Evolutionary conservation across 164 flowering plant genomes (phyloP), one percentile per base, ranked within the genome.

Genomic region (Aristolochia fimbriata): DNA sequence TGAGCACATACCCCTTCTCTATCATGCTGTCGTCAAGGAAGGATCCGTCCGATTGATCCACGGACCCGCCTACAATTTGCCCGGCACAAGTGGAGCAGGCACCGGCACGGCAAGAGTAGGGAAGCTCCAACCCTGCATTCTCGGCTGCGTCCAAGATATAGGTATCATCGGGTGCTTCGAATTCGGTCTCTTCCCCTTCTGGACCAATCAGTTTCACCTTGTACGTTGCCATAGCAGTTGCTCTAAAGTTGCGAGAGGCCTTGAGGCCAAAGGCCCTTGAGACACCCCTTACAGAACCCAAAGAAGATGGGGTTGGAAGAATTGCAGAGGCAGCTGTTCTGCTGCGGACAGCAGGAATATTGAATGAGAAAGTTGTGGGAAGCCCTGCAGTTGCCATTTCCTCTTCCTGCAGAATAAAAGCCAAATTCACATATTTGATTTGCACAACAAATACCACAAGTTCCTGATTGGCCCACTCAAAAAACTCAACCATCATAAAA

Each of bases 81-180:
- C 96, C 96, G 0, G 89, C 91, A 66, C 96, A 87, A 33, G 89
- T 82, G 3, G 86, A 85, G 74, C 96, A 87, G 0, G 96, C 86
- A 15, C 91, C 91, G 12, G 87, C 96, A 70, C 88, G 69, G 84
- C 96, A 88, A 0, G 86, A 83, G 67, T 87, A 87, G 0, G 96
- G 96, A 56, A 85, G 66, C 37, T 82, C 96, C 27, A 83, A n/a
- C 21, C 89, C 96, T 0, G 86, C 96, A 4, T 47, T 47, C 74
- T 85, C 89, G 13, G 87, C 91, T 24, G 96, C 65, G 48, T 87
- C 91, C 10, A 87, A 71, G 59, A 87, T 83, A 79, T 79, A 83
- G 6, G 57, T 21, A 60, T 85, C 91, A 56, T 82, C 87, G 0
- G 82, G 80, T 10, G 91, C 96, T 1, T 83, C 91, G 57, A 87